These are phyloP conservation scores for Populus hybrid DNA, from an alignment of 441 rosid genomes.

Conservation along the genomic window DNA sequence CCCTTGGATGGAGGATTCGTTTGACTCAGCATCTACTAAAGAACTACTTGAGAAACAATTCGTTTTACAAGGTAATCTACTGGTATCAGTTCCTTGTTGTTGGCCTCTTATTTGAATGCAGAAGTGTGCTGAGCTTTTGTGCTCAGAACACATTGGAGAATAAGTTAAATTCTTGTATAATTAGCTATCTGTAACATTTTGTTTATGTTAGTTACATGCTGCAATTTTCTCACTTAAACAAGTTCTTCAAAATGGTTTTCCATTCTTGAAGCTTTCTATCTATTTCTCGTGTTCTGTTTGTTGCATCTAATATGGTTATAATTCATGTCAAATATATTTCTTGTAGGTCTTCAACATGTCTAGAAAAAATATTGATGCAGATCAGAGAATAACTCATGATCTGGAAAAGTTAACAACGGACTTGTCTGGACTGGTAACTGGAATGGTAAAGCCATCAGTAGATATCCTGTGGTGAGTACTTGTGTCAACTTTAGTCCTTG, in stretches of 20 bases:
- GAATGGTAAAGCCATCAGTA: conserved; percentile 99
- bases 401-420: conserved; percentile 86
- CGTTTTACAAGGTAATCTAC: conserved; percentile 85
- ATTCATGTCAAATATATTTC: conserved; percentile 12
- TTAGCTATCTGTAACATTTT: neutral
- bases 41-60: conserved; percentile 87
- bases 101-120: neutral
- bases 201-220: neutral
- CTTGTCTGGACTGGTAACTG: conserved; percentile 91
- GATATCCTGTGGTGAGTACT: conserved; percentile 90
- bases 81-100: neutral
- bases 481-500: neutral
- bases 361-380: conserved; percentile 89
- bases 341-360: conserved; percentile 91
- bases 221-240: neutral
- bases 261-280: neutral
- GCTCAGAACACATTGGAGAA: neutral
- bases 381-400: conserved; percentile 96
- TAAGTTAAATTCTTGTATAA: neutral
- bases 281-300: neutral
- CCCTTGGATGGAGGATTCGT: conserved; percentile 97
- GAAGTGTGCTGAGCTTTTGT: neutral
- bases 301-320: neutral
- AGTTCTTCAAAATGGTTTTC: neutral
- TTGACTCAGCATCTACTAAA: conserved; percentile 88